Evolutionary conservation across 2,329 filamentous ascomycete genomes (phyloP).

Genomic region (Penicillium sp.): DNA sequence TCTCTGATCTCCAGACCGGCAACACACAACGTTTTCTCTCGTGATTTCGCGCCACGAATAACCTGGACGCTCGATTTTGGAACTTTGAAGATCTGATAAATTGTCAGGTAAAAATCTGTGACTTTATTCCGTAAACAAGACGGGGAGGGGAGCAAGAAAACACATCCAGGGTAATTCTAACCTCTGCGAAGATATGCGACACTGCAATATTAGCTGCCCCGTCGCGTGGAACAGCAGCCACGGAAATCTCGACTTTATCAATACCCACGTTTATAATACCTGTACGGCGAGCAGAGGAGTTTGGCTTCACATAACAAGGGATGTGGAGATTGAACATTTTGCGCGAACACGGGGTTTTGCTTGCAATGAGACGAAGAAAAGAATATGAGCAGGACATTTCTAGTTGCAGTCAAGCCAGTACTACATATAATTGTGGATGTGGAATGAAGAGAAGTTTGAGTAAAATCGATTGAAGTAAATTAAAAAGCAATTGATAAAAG

Average conservation of each 20-base stretch:
- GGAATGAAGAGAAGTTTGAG: background rate
- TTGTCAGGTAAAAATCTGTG: background rate
- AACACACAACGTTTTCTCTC: constrained; percentile 60
- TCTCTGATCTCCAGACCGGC: constrained; percentile 28
- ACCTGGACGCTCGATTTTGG: constrained; percentile 66
- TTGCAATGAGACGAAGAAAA: constrained; percentile 15
- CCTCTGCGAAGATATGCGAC: constrained; percentile 61
- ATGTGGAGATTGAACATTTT: constrained; percentile 53
- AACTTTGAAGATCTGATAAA: constrained; percentile 54
- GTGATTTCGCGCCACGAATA: constrained; percentile 62
- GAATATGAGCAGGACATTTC: constrained; percentile 11
- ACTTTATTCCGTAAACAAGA: background rate
- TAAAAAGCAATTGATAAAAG: background rate
- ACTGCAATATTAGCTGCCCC: constrained; percentile 70
- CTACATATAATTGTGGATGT: background rate
- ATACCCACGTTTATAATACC: constrained; percentile 60
- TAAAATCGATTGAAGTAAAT: background rate
- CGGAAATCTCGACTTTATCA: constrained; percentile 62
- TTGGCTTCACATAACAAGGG: constrained; percentile 67
- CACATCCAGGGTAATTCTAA: constrained; percentile 30
- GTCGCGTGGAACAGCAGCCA: constrained; percentile 64
- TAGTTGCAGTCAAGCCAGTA: background rate
- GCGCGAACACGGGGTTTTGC: constrained; percentile 2
- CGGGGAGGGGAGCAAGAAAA: background rate
- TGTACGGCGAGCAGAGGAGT: constrained; percentile 61